A percentile compares a stretch with the other conserved stretches of the same genome.
phyloP scores from a whole-genome alignment of 2,329 filamentous ascomycete genomes.

The Colletotrichum liriopes region DNA sequence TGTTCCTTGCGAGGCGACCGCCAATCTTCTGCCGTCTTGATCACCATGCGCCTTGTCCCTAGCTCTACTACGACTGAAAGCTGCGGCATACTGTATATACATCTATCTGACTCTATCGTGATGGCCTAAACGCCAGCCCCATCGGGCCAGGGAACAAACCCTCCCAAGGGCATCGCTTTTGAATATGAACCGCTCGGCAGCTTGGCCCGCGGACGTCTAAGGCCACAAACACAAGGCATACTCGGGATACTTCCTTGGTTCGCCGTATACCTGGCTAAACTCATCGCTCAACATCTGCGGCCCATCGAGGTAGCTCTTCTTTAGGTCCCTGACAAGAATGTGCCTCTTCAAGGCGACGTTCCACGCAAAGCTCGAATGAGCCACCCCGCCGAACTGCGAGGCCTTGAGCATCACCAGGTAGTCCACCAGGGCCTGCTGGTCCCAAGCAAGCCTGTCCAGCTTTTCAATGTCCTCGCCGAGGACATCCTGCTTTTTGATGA shows the following conservation, averaged over 20 bases:
- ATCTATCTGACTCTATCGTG: no score
- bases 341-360: conserved; percentile 52
- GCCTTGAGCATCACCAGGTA: conserved; percentile 52
- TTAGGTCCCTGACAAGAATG: conserved; percentile 15
- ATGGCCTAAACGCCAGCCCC: no score
- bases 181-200: no score
- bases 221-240: conserved; percentile 35
- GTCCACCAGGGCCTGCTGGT: conserved; percentile 53
- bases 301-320: conserved; percentile 5
- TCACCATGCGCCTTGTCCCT: no score
- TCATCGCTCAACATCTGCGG: conserved; percentile 39
- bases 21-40: no score
- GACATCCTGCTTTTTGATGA: conserved; percentile 52
- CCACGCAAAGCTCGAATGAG: conserved; percentile 53
- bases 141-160: no score
- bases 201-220: neutral
- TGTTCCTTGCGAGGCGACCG: no score
- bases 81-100: no score
- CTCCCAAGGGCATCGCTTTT: no score
- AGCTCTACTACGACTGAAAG: no score
- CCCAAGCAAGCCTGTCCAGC: conserved; percentile 48
- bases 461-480: conserved; percentile 42
- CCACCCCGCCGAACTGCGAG: conserved; percentile 52
- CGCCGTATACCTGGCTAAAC: conserved; percentile 32
- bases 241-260: conserved; percentile 22